phyloP scores from a whole-genome alignment of 345 rosid species.

The Pistacia atlantica region DNA sequence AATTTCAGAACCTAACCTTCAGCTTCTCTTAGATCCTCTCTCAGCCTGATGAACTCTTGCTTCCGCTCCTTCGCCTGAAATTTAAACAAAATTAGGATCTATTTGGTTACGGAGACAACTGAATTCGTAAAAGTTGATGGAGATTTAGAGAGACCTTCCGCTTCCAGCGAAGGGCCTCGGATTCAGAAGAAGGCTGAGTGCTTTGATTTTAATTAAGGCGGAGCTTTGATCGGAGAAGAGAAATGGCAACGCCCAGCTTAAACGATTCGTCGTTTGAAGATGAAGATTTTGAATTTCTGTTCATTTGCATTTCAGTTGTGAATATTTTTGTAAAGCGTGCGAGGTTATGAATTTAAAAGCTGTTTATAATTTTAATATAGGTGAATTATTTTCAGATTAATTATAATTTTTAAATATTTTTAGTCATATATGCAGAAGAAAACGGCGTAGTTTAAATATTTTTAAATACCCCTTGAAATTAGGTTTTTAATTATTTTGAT shows the following conservation, averaged over 20 bases:
- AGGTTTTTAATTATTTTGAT: too few species aligned
- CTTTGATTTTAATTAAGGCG: slow-evolving; percentile 20
- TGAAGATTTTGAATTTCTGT: slow-evolving; percentile 10
- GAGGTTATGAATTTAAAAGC: slow-evolving; percentile 2
- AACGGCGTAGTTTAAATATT: not conserved
- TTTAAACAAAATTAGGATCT: not conserved
- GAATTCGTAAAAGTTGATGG: slow-evolving; percentile 4
- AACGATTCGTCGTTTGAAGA: slow-evolving; percentile 46
- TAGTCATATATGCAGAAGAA: too few species aligned
- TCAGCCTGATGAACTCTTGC: slow-evolving; percentile 65
- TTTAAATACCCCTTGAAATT: too few species aligned
- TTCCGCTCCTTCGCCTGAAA: slow-evolving; percentile 82
- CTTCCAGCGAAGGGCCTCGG: slow-evolving; percentile 81
- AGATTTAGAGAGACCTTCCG: slow-evolving; percentile 58
- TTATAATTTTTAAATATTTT: too few species aligned
- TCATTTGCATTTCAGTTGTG: slow-evolving; percentile 22
- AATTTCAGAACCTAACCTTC: slow-evolving; percentile 47
- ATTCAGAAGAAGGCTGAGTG: slow-evolving; percentile 26
- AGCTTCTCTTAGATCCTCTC: slow-evolving; percentile 78
- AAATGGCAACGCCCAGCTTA: slow-evolving; percentile 74
- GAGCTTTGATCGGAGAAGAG: slow-evolving; percentile 77
- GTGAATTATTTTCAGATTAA: too few species aligned
- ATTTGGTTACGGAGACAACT: slow-evolving; percentile 5
- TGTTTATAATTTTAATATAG: too few species aligned
- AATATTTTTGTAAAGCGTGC: slow-evolving; percentile 32